Evolutionary conservation across 345 rosid genomes (phyloP), one percentile per base, ranked within the genome.

Genomic region (Heritiera fomes): DNA sequence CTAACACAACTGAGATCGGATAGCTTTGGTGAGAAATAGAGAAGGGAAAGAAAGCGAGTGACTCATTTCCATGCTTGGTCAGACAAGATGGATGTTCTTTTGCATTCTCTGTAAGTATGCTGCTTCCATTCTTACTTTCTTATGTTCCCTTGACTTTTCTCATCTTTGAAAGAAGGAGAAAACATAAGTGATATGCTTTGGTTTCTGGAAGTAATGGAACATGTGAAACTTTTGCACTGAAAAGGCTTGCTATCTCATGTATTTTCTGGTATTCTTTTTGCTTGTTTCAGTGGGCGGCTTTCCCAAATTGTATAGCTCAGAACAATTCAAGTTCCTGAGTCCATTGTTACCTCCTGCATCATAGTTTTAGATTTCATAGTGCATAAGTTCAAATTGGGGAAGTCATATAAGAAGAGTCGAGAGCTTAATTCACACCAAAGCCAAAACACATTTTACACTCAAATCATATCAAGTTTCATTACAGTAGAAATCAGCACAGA

Each of bases 391-490:
- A 55, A 59, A n/a, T 18, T 10, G 63, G 46, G 46, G 18, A 59
- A 52, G 56, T 47, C 50, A 55, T 41, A 71, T 2, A 77, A 47
- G 71, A 52, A 61, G 0, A 47, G 45, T 60, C 11, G 55, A 66
- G 72, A 74, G 56, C 28, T 82, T 53, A 61, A 83, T 80, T 80
- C 91, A 86, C 84, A 83, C 95, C 89, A 87, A 88, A 81, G 79
- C 90, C 81, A 82, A 79, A 84, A 78, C 79, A 79, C 64, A 82
- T 83, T 50, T 88, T 88, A 63, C 91, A 88, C 86, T 84, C 84
- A 83, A 83, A 87, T 77, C 84, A 62, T 58, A 72, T 69, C 4
- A 46, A 65, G 84, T 86, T 85, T 40, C 79, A 77, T 87, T 90
- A 90, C 95, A 91, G 78, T 72, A 84, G 87, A 84, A 80, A 82